Conservation (phyloP, 2,329 filamentous ascomycete genomes). For the Ophiostoma quercus region DNA sequence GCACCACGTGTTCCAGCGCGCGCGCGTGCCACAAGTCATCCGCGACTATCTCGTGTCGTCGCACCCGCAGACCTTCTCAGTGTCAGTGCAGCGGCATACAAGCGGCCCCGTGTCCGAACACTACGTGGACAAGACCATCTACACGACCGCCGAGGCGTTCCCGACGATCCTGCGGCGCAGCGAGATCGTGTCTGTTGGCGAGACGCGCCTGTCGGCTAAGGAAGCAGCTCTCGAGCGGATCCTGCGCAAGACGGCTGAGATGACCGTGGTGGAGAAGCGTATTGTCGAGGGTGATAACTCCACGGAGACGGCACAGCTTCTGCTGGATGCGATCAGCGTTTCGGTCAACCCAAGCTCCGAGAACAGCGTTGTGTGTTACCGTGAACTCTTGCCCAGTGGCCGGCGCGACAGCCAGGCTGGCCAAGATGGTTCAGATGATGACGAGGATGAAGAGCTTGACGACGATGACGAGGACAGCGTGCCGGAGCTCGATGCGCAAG, state of each 20-base stretch:
- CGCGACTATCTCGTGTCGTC: conserved; percentile 81
- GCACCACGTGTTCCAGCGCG: conserved; percentile 81
- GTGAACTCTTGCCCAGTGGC: conserved; percentile 60
- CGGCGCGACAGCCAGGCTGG: conserved; percentile 31
- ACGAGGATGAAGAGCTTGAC: conserved; percentile 40
- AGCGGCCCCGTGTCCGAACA: conserved; percentile 66
- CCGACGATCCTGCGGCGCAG: conserved; percentile 85
- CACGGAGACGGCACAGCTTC: conserved; percentile 59
- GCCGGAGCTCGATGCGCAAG: conserved; percentile 52
- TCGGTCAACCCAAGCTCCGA: conserved; percentile 70
- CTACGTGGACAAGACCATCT: conserved; percentile 76
- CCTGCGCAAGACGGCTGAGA: conserved; percentile 82
- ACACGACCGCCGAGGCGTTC: conserved; percentile 78
- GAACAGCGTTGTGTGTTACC: conserved; percentile 74
- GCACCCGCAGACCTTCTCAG: conserved; percentile 71
- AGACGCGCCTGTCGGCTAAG: conserved; percentile 63
- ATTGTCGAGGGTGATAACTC: conserved; percentile 60
- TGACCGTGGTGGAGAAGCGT: conserved; percentile 69
- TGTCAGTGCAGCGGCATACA: conserved; percentile 66
- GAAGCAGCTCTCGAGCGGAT: conserved; percentile 90
- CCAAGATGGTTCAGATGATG: conserved; percentile 35
- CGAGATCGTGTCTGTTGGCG: conserved; percentile 68
- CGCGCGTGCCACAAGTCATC: conserved; percentile 75
- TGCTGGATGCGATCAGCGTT: conserved; percentile 71
- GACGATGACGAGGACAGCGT: conserved; percentile 41